Conservation (phyloP, 1,284 basidiomycete species). For the Ustilago crameri region DNA sequence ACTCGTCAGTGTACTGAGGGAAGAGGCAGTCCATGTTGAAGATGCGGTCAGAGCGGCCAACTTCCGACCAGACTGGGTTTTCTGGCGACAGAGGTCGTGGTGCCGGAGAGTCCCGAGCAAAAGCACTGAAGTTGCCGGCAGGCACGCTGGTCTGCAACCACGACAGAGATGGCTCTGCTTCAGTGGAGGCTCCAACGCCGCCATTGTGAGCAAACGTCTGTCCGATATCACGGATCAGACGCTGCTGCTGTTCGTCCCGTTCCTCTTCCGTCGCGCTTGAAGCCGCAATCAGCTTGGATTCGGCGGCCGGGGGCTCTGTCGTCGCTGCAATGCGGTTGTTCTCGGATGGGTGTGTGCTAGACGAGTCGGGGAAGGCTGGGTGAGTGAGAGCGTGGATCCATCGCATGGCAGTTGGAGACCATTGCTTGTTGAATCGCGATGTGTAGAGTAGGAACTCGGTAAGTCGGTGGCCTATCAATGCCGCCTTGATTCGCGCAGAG, state of each 20-base stretch:
- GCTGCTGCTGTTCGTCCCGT: constrained; percentile 24
- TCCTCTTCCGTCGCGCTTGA: constrained; percentile 49
- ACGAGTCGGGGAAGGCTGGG: constrained; percentile 27
- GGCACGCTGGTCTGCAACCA: constrained; percentile 24
- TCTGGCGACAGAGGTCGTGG: constrained; percentile 26
- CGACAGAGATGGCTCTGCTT: constrained; percentile 25
- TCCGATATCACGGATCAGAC: constrained; percentile 36
- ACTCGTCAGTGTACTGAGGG: constrained; percentile 74
- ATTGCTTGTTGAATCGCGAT: constrained; percentile 38
- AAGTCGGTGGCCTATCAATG: constrained; percentile 42
- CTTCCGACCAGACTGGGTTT: constrained; percentile 42
- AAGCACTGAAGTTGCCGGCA: constrained; percentile 25
- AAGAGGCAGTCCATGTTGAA: constrained; percentile 69
- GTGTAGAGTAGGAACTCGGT: constrained; percentile 48
- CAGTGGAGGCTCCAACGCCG: constrained; percentile 18
- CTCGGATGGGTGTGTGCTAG: neutral
- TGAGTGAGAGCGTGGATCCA: constrained; percentile 51
- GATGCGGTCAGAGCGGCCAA: constrained; percentile 59
- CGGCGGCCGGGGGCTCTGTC: constrained; percentile 61
- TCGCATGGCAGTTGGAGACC: constrained; percentile 33
- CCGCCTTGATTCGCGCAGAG: constrained; percentile 26
- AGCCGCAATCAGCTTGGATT: constrained; percentile 55
- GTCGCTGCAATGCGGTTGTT: constrained; percentile 17
- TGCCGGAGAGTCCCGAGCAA: constrained; percentile 36
- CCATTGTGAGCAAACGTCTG: constrained; percentile 27